Evolutionary conservation across 2,329 filamentous ascomycete genomes (phyloP), one percentile per base, ranked within the genome.

Genomic region (Venturia aucupariae): DNA sequence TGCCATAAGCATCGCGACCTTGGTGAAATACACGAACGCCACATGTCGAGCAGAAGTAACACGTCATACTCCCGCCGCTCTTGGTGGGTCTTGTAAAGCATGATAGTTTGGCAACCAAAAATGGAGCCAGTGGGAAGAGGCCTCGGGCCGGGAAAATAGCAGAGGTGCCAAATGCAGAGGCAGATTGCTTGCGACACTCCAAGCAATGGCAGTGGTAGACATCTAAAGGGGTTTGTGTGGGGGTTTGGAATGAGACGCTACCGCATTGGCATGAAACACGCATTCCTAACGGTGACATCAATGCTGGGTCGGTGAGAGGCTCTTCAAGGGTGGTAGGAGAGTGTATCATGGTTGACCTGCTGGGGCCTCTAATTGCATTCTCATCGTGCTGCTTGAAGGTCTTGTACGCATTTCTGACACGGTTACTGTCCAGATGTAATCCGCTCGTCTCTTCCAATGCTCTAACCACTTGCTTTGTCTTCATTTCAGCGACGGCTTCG

Each of bases 171-270:
- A 87, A 89, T 1, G 87, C 85, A 8, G 85, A 86, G 63, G 83
- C 79, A 38, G 85, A 84, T 75, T 89, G 87, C 65, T 82, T 80
- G 60, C 84, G 82, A 73, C 87, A 90, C 71, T 86, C 82, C 64
- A 78, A 75, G 73, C 88, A 90, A 75, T 90, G 88, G 75, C 87
- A 90, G 71, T 89, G 84, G 73, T 87, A 90, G 61, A 89, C 76
- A n/a, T 82, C 82, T 54, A 88, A 75, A 0, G 87, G 87, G 65
- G 81, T 77, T 3, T 79, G 73, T 0, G 82, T 75, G 0, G 87
- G 85, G 38, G 86, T 88, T 67, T 78, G 82, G 77, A 90, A 90
- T 44, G 72, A 70, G 63, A 89, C 80, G 19, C 81, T 75, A 62
- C 85, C 84, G 76, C 88, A 90, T 72, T 89, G 85, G 71, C 87